These are phyloP conservation scores for Ophiosphaerella korrae DNA, from an alignment of 2,329 filamentous ascomycete species.

Conservation along the genomic window DNA sequence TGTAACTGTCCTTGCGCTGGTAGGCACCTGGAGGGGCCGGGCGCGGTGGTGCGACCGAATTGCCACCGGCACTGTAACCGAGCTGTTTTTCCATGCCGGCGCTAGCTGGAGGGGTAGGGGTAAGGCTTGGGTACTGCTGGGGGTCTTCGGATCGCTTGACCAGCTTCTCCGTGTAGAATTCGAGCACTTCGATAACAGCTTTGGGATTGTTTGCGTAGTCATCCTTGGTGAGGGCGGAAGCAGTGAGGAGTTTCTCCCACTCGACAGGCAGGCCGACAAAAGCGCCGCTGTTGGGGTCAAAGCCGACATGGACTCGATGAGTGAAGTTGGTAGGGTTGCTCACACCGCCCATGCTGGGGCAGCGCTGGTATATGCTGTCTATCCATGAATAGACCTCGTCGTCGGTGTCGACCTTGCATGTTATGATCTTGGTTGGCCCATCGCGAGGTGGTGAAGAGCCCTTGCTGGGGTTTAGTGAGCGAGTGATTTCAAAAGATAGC, in stretches of 20 bases:
- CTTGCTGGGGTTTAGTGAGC: constrained; percentile 62
- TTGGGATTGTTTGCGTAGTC: constrained; percentile 95
- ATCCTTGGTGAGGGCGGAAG: constrained; percentile 96
- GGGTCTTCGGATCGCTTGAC: constrained; percentile 76
- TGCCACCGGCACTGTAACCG: constrained; percentile 52
- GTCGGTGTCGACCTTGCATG: constrained; percentile 92
- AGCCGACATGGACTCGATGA: constrained; percentile 95
- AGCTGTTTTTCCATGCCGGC: constrained; percentile 54
- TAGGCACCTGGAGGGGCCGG: constrained; percentile 51
- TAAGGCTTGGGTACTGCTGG: constrained; percentile 69
- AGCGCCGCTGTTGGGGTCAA: constrained; percentile 91
- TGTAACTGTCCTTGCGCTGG: constrained; percentile 54
- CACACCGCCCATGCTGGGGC: constrained; percentile 95
- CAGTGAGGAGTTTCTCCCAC: constrained; percentile 96
- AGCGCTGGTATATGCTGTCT: constrained; percentile 95
- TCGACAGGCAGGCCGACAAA: constrained; percentile 94
- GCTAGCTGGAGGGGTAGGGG: constrained; percentile 67
- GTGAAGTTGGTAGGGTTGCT: constrained; percentile 99
- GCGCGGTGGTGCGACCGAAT: constrained; percentile 55
- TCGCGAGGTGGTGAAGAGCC: constrained; percentile 76
- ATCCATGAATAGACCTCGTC: constrained; percentile 99
- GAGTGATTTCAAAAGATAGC: constrained; percentile 92
- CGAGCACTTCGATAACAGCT: constrained; percentile 73
- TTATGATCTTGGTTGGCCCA: constrained; percentile 78
- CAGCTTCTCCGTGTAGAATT: constrained; percentile 81